Percentiles rank a stretch among this genome's conserved stretches.
Conservation (phyloP, 345 rosid species). For the Barbarea vulgaris region DNA sequence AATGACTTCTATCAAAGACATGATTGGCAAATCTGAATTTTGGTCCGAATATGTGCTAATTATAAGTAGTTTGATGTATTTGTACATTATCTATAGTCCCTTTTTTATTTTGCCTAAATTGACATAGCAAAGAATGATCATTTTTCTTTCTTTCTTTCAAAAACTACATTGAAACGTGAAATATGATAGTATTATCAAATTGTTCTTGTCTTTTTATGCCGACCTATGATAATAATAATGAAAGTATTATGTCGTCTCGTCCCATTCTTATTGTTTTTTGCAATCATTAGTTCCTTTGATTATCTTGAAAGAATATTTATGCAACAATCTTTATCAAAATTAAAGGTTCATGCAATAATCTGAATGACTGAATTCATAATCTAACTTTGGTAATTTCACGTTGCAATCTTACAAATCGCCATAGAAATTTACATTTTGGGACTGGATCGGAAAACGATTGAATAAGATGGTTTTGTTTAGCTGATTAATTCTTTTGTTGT, state of each 20-base stretch:
- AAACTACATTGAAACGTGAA: slow-evolving; percentile 3
- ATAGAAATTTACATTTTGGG: neutral
- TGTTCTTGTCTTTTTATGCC: slow-evolving; percentile 38
- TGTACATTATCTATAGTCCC: neutral
- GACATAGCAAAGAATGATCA: neutral
- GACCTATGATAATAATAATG: slow-evolving; percentile 25
- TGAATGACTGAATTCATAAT: slow-evolving; percentile 4
- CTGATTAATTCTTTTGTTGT: slow-evolving; percentile 16
- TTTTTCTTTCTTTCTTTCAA: neutral
- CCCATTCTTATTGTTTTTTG: neutral
- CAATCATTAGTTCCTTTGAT: slow-evolving; percentile 11
- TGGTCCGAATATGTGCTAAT: neutral
- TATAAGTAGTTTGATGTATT: neutral
- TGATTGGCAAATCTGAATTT: too few species aligned
- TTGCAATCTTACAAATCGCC: neutral
- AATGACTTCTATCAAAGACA: too few species aligned
- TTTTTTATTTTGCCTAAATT: neutral
- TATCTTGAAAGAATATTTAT: neutral
- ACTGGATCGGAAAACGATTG: slow-evolving; percentile 20
- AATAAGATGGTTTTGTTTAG: slow-evolving; percentile 20
- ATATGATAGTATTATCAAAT: slow-evolving; percentile 2
- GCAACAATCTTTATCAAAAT: neutral
- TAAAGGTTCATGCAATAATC: slow-evolving; percentile 14
- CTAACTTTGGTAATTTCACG: neutral
- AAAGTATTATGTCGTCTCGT: neutral